Conservation (phyloP, 2,329 filamentous ascomycete genomes). For the Chalaropsis thielavioides region DNA sequence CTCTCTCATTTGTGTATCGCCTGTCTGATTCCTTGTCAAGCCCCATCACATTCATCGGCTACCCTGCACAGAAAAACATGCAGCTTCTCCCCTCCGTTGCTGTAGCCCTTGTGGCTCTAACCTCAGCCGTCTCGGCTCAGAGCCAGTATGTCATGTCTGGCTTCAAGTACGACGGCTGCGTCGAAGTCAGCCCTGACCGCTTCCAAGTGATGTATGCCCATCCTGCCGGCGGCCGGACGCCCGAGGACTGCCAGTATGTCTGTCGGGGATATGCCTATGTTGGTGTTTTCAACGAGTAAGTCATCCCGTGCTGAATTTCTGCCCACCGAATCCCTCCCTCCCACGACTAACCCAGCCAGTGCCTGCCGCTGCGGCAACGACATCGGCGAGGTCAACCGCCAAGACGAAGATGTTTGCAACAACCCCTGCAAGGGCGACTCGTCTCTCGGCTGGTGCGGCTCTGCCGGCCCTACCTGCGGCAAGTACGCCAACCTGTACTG, state of each 20-base stretch:
- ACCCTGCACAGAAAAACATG: slow-evolving; percentile 2
- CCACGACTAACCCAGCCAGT: slow-evolving; percentile 5
- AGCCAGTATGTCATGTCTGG: slow-evolving; percentile 11
- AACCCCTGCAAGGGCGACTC: slow-evolving; percentile 16
- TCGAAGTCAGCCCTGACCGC: slow-evolving; percentile 5
- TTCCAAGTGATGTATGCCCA: slow-evolving; percentile 9
- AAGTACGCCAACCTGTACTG: slow-evolving; percentile 17
- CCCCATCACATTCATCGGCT: not conserved
- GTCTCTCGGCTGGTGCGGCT: slow-evolving; percentile 16
- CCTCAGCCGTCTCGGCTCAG: slow-evolving; percentile 14
- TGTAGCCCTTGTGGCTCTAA: not conserved
- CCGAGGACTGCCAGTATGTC: slow-evolving; percentile 18
- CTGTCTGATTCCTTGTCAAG: not conserved
- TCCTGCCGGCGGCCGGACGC: slow-evolving; percentile 16
- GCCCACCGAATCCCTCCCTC: not conserved
- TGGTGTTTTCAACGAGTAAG: slow-evolving; percentile 18
- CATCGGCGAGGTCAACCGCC: slow-evolving; percentile 13
- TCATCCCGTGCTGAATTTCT: not conserved
- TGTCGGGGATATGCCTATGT: slow-evolving; percentile 18
- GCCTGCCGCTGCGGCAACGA: slow-evolving; percentile 17
- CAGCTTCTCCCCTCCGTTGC: not conserved
- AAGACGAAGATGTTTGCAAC: slow-evolving; percentile 17
- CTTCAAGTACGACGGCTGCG: slow-evolving; percentile 18
- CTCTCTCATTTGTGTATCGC: not conserved
- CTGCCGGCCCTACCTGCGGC: slow-evolving; percentile 8